phyloP scores from a whole-genome alignment of 345 rosid species.

The Eucalyptus tenuipes region DNA sequence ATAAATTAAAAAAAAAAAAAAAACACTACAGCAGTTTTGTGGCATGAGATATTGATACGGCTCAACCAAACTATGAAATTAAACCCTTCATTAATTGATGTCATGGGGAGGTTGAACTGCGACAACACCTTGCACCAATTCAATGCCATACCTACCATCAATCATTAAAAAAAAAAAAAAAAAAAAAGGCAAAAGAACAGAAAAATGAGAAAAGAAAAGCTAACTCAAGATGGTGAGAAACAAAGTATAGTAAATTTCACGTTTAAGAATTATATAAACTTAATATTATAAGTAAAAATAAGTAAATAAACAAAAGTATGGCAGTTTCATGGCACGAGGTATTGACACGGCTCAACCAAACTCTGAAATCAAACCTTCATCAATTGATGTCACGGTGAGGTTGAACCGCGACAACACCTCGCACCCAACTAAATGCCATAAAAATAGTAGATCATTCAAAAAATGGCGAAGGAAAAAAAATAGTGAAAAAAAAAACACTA shows the following conservation, averaged over 20 bases:
- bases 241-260: neutral
- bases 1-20: neutral
- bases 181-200: neutral
- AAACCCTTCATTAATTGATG: neutral
- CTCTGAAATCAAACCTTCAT: neutral
- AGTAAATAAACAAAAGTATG: neutral
- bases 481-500: neutral
- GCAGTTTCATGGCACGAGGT: neutral
- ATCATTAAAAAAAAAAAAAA: neutral
- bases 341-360: neutral
- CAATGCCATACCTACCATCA: rapidly evolving
- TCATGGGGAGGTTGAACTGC: neutral
- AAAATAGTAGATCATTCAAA: neutral
- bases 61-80: neutral
- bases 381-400: neutral
- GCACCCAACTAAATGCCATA: neutral
- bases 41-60: rapidly evolving
- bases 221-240: neutral
- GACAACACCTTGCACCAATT: neutral
- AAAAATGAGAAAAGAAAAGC: neutral
- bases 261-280: neutral
- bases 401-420: neutral
- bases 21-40: rapidly evolving
- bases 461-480: neutral
- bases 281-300: neutral